Evolutionary conservation across 140 eudicot genomes (phyloP), one percentile per base, ranked within the genome.

Genomic region (Stevia rebaudiana): DNA sequence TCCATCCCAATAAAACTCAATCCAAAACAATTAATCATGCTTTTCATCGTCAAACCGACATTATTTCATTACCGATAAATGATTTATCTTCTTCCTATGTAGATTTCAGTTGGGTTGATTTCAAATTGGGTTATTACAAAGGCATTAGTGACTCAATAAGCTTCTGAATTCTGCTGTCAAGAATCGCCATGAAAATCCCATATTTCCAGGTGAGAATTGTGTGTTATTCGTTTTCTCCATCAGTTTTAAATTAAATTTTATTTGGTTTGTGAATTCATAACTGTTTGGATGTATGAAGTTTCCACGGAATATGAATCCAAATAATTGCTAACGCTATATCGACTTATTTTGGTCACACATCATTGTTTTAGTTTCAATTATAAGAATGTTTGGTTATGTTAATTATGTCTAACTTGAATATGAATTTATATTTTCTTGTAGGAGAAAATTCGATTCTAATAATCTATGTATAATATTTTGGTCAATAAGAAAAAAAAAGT

Each of bases 1-100:
- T 63, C 72, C 49, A 63, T 72, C 77, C 77, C 77, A 42, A 72
- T 62, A 49, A 25, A 19, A 49, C 48, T 49, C 36, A 61, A 35
- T 59, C 28, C 48, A 28, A 4, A 28, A 1, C 33, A 55, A 17
- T 55, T 52, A 53, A 17, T 59, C 60, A 58, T 58, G 30, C 5
- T 69, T 66, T 46, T 59, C 0, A 44, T 69, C 31, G 46, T 46
- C 51, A 31, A 44, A 44, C 53, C 67, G 68, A 30, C 74, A 69
- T 13, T 13, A 6, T 10, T 10, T 69, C 28, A 31, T 11, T 46
- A 8, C 68, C 53, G n/a, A 2, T 33, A 40, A 42, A 40, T 25
- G 54, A 39, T 52, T 62, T 23, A 6, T 63, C 63, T 25, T 47
- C 36, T 59, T 47, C 43, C 68, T 28, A 72, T 6, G 35, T 40